Evolutionary conservation across 495 filamentous ascomycete genomes (phyloP).

Genomic region (Podospora bellae-mahoneyi): DNA sequence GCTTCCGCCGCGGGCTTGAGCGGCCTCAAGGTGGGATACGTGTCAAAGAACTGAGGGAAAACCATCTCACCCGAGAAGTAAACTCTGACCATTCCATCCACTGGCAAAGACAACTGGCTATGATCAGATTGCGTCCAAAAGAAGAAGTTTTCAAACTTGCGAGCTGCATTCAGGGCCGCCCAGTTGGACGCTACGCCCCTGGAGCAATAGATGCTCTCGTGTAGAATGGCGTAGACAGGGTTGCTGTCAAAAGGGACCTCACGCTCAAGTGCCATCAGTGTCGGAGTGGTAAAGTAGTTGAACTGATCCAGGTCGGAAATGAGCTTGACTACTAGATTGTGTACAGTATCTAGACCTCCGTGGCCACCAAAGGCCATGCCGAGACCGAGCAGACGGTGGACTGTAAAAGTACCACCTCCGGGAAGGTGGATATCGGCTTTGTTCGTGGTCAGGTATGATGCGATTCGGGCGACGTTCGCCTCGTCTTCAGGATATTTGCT

Average conservation of each 20-base stretch:
- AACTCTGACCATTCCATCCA: constrained; percentile 46
- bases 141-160: background rate
- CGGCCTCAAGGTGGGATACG: constrained; percentile 65
- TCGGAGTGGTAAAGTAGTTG: constrained; percentile 66
- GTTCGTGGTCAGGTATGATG: constrained; percentile 51
- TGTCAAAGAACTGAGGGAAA: constrained; percentile 75
- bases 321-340: constrained; percentile 66
- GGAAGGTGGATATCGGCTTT: constrained; percentile 56
- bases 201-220: constrained; percentile 77
- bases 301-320: constrained; percentile 68
- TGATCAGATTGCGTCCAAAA: background rate
- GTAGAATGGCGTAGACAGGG: constrained; percentile 79
- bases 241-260: constrained; percentile 65
- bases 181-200: constrained; percentile 39
- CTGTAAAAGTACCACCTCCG: constrained; percentile 63
- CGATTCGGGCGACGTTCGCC: constrained; percentile 62
- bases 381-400: constrained; percentile 66
- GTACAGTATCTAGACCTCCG: constrained; percentile 66
- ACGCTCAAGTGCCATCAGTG: constrained; percentile 62
- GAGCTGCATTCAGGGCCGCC: constrained; percentile 42
- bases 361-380: constrained; percentile 75
- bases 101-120: background rate
- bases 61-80: constrained; percentile 93
- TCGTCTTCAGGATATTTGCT: constrained; percentile 80
- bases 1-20: constrained; percentile 64